Evolutionary conservation across 2,329 filamentous ascomycete genomes (phyloP), one percentile per base, ranked within the genome.

Genomic region (Rachicladosporium sp.): DNA sequence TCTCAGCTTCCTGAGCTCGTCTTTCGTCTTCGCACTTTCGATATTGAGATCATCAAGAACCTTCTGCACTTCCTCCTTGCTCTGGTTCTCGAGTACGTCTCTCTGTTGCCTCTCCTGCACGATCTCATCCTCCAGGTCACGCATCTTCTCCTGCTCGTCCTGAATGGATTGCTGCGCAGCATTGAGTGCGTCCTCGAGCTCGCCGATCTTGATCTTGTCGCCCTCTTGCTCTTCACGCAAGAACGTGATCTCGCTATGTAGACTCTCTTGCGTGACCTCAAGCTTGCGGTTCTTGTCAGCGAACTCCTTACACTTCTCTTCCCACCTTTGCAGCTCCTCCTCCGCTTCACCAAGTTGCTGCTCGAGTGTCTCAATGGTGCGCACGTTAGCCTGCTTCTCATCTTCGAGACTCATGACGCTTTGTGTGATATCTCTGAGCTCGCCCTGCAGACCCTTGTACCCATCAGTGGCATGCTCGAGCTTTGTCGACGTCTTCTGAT

Each of bases 201-300:
- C 87, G 30, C 89, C 86, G 53, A 98, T 96, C 62, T 87, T 88
- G 58, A 98, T 93, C 71, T 98, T 98, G 67, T 98, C 91, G 11
- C 76, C 77, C 62, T 98, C 91, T 61, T 98, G 91, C 65, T 98
- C 91, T 57, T 98, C 91, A 2, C 91, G 80, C 37, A 98, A 62
- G 71, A 98, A 98, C 1, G 84, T 80, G 61, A 96, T 93, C 60
- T 98, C 91, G 43, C 81, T 81, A 52, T 95, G 89, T 41, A 82
- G 81, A 4, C 85, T 93, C 62, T 98, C 91, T 48, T 89, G 81
- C 56, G 96, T 88, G 27, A 98, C 85, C 4, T 82, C 80, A 2
- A 95, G 71, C 38, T 88, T 77, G 53, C 93, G 82, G 35, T 82
- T 80, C 68, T 96, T 96, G 50, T 82, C 78, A 55, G 89, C 89